phyloP scores from a whole-genome alignment of 805 yeast species.

The Hanseniaspora jakobsenii region DNA sequence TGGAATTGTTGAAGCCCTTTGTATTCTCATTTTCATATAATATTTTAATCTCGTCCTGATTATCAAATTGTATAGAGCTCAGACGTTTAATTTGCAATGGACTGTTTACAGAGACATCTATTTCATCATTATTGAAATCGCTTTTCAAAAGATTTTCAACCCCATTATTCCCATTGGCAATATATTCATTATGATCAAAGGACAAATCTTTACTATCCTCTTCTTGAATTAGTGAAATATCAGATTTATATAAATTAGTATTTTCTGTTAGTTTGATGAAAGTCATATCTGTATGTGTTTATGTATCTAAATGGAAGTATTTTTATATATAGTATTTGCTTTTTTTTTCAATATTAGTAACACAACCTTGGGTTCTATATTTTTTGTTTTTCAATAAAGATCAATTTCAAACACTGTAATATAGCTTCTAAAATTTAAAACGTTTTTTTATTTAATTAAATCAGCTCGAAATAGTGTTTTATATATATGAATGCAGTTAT shows the following conservation, averaged over 20 bases:
- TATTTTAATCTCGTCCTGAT: neutral
- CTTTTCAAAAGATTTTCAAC: slow-evolving; percentile 2
- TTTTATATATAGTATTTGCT: neutral
- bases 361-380: too few species aligned
- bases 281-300: neutral
- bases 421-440: too few species aligned
- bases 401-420: too few species aligned
- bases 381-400: too few species aligned
- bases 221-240: slow-evolving; percentile 12
- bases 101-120: slow-evolving; percentile 1
- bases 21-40: neutral
- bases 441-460: too few species aligned
- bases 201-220: slow-evolving; percentile 13
- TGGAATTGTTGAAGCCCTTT: too few species aligned
- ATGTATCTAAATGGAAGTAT: neutral
- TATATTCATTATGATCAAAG: slow-evolving; percentile 1
- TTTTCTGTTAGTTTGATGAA: neutral
- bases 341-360: too few species aligned
- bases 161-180: too few species aligned
- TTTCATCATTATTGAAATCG: neutral
- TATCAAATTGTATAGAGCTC: neutral
- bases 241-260: neutral
- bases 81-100: slow-evolving; percentile 9
- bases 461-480: too few species aligned
- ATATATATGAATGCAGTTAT: too few species aligned